A percentile compares a stretch with the other conserved stretches of the same genome.
These are phyloP conservation scores for Pseudonectria buxi DNA, from an alignment of 2,329 filamentous ascomycete genomes.

Conservation along the genomic window DNA sequence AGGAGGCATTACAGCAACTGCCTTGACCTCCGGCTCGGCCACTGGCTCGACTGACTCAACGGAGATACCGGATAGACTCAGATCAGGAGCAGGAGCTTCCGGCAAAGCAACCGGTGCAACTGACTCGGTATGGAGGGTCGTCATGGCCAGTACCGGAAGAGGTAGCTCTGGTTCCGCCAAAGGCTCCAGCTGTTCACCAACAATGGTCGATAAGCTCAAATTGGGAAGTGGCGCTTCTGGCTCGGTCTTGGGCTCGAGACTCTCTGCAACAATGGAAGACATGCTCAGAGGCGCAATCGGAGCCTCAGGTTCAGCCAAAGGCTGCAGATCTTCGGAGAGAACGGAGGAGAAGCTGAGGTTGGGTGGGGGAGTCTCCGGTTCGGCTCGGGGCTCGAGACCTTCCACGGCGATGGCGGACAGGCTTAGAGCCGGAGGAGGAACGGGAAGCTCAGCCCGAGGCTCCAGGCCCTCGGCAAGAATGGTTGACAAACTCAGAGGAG, in stretches of 20 bases:
- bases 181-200: conserved; percentile 19
- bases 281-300: conserved; percentile 16
- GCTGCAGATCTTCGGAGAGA: conserved; percentile 20
- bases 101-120: conserved; percentile 25
- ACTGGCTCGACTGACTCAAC: conserved; percentile 16
- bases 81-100: conserved; percentile 5
- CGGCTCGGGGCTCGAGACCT: conserved; percentile 22
- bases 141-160: conserved; percentile 23
- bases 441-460: conserved; percentile 22
- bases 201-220: conserved; percentile 22
- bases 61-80: conserved; percentile 14
- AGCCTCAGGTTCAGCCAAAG: conserved; percentile 17
- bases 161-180: conserved; percentile 21
- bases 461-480: conserved; percentile 30
- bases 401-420: conserved; percentile 22
- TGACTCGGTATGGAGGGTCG: conserved; percentile 25
- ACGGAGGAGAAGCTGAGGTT: conserved; percentile 21
- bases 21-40: conserved; percentile 2
- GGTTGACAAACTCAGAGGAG: conserved; percentile 31
- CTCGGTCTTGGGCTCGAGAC: conserved; percentile 25
- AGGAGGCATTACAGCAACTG: conserved; percentile 2
- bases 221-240: conserved; percentile 10
- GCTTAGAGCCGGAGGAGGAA: conserved; percentile 19
- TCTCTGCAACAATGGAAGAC: conserved; percentile 23
- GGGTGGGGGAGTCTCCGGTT: conserved; percentile 16